Base-by-base conservation (phyloP, 2,329 filamentous ascomycete species). In the Nemania serpens region DNA sequence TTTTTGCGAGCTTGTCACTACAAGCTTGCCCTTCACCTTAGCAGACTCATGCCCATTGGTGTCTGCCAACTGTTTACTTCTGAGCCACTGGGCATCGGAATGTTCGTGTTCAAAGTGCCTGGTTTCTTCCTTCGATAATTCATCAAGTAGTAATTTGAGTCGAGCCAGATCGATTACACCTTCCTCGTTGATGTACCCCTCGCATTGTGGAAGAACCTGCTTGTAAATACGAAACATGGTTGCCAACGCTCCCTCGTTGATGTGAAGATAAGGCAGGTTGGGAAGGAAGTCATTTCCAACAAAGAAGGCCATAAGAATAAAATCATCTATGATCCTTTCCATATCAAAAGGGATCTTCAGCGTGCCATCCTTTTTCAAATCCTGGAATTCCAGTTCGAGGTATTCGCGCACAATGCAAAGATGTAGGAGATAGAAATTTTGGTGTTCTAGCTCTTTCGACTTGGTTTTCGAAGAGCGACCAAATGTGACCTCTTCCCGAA, bases 271-370 rank as follows among this genome's bases (percentile, higher is more conserved):
- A 5, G 96, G 96, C 60, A 99, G 82, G 77, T 99, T 97, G 2
- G 95, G 95, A 75, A 99, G 84, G 79, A 99, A 99, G 84, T 99
- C 95, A 77, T 99, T 99, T 74, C 95, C 95, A 71, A 99, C 92
- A 76, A 99, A 99, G 80, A 99, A 99, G 49, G 93, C 94, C 93
- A 99, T 97, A 63, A 99, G 85, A 74, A 99, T 98, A 77, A 99
- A 99, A 81, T 99, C 95, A 75, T 99, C 95, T 78, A 99, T 98
- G 72, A 99, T 88, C 66, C 90, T 87, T 80, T 99, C 95, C 83
- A 99, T 89, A 73, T 99, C 91, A 73, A 96, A 99, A 50, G 86
- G 81, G 70, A 97, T 93, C 42, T 80, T 82, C 68, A 97, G 81
- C 69, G 81, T 80, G 17, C 88, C 90, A 20, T 89, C 84, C 71